phyloP scores from a whole-genome alignment of 164 flowering plant species.

The Vitis amurensis region DNA sequence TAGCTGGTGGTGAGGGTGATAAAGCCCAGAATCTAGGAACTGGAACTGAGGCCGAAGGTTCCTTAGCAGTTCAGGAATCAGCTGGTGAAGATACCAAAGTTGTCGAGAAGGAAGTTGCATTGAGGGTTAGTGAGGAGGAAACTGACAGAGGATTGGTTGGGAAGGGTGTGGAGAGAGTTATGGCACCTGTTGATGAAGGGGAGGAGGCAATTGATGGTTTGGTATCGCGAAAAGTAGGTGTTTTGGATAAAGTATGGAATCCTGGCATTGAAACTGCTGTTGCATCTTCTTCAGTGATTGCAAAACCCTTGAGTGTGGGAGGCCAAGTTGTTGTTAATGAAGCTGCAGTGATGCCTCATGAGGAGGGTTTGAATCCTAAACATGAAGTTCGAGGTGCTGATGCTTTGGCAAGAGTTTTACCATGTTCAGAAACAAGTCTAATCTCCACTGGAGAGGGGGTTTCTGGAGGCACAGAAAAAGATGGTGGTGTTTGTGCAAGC shows the following conservation, averaged over 20 bases:
- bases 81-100: not conserved
- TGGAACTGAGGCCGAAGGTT: constrained; percentile 1
- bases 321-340: constrained; percentile 8
- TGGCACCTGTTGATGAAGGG: not conserved
- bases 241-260: constrained; percentile 2
- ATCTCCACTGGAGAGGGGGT: not conserved
- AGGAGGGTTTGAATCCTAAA: constrained; percentile 9
- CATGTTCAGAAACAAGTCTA: not conserved
- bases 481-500: not conserved
- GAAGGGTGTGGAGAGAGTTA: not conserved
- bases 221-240: constrained; percentile 9
- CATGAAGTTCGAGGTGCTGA: not conserved
- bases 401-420: not conserved
- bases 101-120: not conserved
- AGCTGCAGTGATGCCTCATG: not conserved
- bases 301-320: constrained; percentile 1
- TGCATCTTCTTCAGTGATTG: not conserved
- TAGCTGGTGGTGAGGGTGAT: not conserved
- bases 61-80: not conserved
- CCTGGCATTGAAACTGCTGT: constrained; percentile 3
- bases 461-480: not conserved
- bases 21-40: not conserved
- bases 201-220: constrained; percentile 4
- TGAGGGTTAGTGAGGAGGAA: not conserved
- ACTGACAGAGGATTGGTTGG: not conserved